Base-by-base conservation (phyloP, 176 grass and related monocot genomes). In the Chrysopogon serrulatus region DNA sequence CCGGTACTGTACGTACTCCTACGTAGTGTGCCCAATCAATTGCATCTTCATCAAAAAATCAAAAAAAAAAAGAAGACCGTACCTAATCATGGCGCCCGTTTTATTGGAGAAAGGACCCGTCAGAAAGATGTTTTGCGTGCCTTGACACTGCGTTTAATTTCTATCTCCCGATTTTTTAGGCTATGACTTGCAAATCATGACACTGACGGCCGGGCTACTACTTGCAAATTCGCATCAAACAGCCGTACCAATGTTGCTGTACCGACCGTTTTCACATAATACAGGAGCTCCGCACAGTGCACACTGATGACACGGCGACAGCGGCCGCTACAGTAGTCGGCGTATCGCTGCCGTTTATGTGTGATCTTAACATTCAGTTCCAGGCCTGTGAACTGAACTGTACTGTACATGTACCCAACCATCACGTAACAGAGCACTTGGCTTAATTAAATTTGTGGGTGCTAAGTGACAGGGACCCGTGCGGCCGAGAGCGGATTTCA, bases 11-110 rank as follows among this genome's bases (percentile, higher is more conserved):
- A 34, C 15, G 13, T n/a, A n/a, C n/a, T n/a, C n/a, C n/a, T 57
- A 57, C 23, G 19, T 30, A 61, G 78, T 51, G 26, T 63, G 48
- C 65, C 70, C 71, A 34, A 81, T 57, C 70, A 49, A 81, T 69
- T 35, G 57, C 75, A 65, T 42, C 64, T 54, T 81, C 48, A 43
- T 10, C 43, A 63, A 45, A 21, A 13, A 36, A 62, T 21, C 15
- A 33, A 33, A 60, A 26, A 83, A 83, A 36, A 18, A 82, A 83
- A 88, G 71, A 41, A 63, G 8, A 61, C n/a, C n/a, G n/a, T n/a
- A n/a, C 35, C 27, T 54, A 85, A 77, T 82, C 83, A 82, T 85
- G 13, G 27, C 26, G 21, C 27, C 41, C 33, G 33, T 70, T 76
- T 76, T 54, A 64, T 63, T 63, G 51, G 49, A 34, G 76, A 76